A percentile compares a stretch with the other conserved stretches of the same genome.
phyloP scores from a whole-genome alignment of 1,284 basidiomycete species.

The Polyporus tsugae region DNA sequence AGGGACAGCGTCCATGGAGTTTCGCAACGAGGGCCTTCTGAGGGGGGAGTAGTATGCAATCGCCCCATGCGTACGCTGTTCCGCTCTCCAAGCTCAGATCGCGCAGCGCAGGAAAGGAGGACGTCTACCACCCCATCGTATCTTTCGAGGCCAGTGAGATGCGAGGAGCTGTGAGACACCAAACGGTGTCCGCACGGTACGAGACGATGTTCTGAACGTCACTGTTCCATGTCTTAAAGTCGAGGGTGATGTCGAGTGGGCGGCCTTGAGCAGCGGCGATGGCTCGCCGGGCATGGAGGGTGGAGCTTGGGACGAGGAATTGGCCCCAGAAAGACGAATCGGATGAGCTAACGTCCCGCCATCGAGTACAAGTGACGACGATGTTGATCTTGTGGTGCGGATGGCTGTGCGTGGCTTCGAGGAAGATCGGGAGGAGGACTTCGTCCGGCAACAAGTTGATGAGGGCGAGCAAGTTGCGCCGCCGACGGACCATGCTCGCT shows the following conservation, averaged over 20 bases:
- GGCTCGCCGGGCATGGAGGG: background rate
- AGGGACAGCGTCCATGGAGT: background rate
- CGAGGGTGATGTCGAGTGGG: background rate
- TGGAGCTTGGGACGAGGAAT: background rate
- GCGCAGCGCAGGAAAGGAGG: background rate
- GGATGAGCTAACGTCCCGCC: background rate
- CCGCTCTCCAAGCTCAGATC: background rate
- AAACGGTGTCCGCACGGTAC: background rate
- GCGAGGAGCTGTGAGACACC: background rate
- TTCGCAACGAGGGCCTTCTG: too few species aligned
- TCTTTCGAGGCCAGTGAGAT: background rate
- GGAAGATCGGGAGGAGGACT: slow-evolving; percentile 10
- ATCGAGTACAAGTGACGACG: background rate
- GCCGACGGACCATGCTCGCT: background rate
- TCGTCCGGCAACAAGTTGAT: slow-evolving; percentile 15
- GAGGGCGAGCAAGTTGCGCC: background rate
- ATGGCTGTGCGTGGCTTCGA: background rate
- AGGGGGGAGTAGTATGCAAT: background rate
- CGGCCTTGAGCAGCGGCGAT: background rate
- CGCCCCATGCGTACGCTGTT: background rate
- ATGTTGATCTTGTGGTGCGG: background rate
- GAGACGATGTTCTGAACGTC: background rate
- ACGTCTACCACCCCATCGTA: background rate
- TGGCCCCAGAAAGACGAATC: background rate
- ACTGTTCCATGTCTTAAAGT: background rate